phyloP scores from a whole-genome alignment of 257 asterid species.

The Solanum piurae region DNA sequence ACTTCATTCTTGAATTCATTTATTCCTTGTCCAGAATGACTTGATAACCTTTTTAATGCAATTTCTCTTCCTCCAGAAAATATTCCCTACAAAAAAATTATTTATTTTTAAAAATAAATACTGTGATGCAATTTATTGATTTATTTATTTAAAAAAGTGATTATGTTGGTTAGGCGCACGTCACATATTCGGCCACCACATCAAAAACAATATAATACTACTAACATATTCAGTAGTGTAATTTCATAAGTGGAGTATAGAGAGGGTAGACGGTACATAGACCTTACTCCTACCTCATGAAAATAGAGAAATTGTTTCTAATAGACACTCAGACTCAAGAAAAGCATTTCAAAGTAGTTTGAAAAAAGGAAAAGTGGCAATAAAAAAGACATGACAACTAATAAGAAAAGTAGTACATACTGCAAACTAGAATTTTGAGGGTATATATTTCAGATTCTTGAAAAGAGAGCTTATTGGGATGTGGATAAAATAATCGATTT shows the following conservation, averaged over 20 bases:
- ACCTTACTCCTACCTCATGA: not conserved
- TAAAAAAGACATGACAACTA: not conserved
- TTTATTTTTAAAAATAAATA: too few relatives aligned
- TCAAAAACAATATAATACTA: too few relatives aligned
- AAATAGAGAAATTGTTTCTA: not conserved
- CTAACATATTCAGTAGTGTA: not conserved
- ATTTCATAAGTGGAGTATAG: too few relatives aligned
- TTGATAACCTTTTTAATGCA: not conserved
- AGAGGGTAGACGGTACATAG: too few relatives aligned
- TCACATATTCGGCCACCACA: too few relatives aligned
- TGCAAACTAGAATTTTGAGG: not conserved
- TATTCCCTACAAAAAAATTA: not conserved
- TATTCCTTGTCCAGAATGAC: not conserved
- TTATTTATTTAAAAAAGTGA: not conserved
- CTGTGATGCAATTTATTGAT: not conserved
- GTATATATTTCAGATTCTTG: not conserved
- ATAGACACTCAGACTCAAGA: not conserved
- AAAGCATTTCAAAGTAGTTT: not conserved
- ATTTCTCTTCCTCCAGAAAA: not conserved
- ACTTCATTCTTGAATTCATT: slow-evolving; percentile 1
- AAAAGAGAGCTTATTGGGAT: not conserved
- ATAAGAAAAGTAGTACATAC: not conserved
- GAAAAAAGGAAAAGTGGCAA: too few relatives aligned
- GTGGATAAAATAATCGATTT: too few relatives aligned
- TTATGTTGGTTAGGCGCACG: not conserved